Evolutionary conservation across 805 yeast genomes (phyloP), one percentile per base, ranked within the genome.

Genomic region (Hanseniaspora mollemarum): DNA sequence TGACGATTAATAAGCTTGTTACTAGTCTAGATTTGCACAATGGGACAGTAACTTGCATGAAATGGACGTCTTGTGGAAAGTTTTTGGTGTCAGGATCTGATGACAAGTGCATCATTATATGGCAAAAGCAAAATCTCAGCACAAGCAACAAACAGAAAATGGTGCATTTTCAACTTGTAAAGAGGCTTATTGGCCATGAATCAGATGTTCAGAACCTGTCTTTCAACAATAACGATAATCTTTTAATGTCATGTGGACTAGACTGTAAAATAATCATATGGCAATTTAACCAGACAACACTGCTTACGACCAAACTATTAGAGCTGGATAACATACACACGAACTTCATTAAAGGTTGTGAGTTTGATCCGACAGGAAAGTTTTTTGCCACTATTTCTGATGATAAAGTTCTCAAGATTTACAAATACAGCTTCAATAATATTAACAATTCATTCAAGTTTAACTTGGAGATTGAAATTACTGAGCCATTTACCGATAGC

Each of bases 191-290:
- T 18, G 98, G 96, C 1, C 99, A 92, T 65, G 97, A 92, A 56
- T 92, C 90, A 62, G 99, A 92, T 68, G 85, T 92, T 46, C 98
- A 92, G 64, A 98, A 92, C 65, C 81, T 92, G 57, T 94, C 96
- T 39, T 92, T 98, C 97, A 84, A 95, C 1, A 96, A 97, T 0
- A 97, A 90, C 62, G 83, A 94, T 3, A 77, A 86, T 33, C 77
- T 92, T 22, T 69, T 92, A 43, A 96, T 92, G 16, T 83, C 95
- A 1, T 98, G 90, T 10, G 98, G 98, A 0, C 71, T 92, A 52
- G 99, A 92, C 66, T 73, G 96, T 60, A 83, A 92, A 40, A 85
- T 92, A 49, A 84, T 90, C 42, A 80, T 92, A 12, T 92, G 97
- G 96, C 85, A 81, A 60, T 97, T 96, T 2, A 68, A 78, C 1